phyloP scores from a whole-genome alignment of 768 basidiomycete genomes.

The Polyporus arcularius region DNA sequence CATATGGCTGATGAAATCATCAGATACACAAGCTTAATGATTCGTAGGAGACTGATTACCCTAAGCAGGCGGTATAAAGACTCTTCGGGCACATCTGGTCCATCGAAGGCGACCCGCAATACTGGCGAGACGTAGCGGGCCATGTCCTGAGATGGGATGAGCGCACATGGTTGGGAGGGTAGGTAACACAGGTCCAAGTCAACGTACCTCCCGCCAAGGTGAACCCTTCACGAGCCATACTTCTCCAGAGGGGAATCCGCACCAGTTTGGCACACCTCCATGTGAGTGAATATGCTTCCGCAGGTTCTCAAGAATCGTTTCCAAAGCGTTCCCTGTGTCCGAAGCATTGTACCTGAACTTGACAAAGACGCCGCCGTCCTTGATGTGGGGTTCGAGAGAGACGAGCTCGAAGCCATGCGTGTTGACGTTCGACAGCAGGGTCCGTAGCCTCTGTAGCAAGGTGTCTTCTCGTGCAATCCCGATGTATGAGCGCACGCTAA shows the following conservation, averaged over 20 bases:
- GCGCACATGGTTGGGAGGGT: not conserved
- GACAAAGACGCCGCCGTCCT: constrained; percentile 88
- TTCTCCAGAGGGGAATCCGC: constrained; percentile 49
- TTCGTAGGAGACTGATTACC: constrained; percentile 46
- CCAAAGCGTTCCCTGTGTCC: constrained; percentile 38
- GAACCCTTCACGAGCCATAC: constrained; percentile 76
- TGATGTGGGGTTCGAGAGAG: constrained; percentile 62
- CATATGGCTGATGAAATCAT: constrained; percentile 63
- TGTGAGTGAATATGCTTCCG: constrained; percentile 43
- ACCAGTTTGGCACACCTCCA: constrained; percentile 67
- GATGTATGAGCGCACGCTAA: constrained; percentile 64
- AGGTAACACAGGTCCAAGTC: not conserved
- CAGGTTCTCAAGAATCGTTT: constrained; percentile 51
- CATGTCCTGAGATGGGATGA: constrained; percentile 64
- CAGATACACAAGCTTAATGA: not conserved
- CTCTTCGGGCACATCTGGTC: constrained; percentile 85
- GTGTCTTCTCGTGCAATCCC: constrained; percentile 60
- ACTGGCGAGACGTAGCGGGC: constrained; percentile 73
- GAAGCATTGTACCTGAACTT: constrained; percentile 58
- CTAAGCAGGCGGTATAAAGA: constrained; percentile 74
- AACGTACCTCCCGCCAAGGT: constrained; percentile 76
- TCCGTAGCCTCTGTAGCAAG: constrained; percentile 50
- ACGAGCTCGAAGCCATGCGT: constrained; percentile 62
- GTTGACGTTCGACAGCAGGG: constrained; percentile 52
- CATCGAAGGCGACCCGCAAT: constrained; percentile 82